Base-by-base conservation (phyloP, 768 basidiomycete genomes). In the Auriscalpium orientale region DNA sequence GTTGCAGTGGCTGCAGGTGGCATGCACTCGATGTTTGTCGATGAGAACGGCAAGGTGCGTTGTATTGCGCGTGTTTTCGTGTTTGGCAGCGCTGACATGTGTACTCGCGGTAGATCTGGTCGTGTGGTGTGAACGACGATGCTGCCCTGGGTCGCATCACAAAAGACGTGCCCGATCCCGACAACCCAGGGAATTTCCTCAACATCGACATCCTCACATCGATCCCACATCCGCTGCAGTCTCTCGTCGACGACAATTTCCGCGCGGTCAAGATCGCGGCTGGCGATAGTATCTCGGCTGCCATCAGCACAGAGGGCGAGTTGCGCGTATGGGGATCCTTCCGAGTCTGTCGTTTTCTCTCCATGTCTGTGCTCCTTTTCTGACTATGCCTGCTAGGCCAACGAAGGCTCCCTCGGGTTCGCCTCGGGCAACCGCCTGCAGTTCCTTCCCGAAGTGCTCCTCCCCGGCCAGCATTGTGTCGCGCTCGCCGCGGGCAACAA, bases 271-370 rank as follows among this genome's bases (percentile, higher is more conserved):
- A 81, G 56, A 78, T 93, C 57, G 85, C 84, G 43, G 86, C 91
- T 21, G 93, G 95, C 8, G 95, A 97, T 65, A 91, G 84, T 59
- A 85, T 94, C 60, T 89, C 87, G 61, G 89, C 92, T 34, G 93
- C 91, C 20, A 76, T 97, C 58, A 87, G 85, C 55, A 76, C 79
- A 46, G 74, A 85, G 50, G 95, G 95, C 49, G 85, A 90, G 57
- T 72, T 98, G 49, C 79, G 88, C 56, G 90, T 87, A 21, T 98
- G 95, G 95, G 85, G 82, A 34, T 86, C 87, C 45, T 98, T 97
- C 78, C 80, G 91, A 20, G 95, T 97, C 71, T 57, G 84, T 69
- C 34, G 38, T 12, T 46, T 57, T 18, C 49, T 18, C 35, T 44
- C 40, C 50, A 46, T 51, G 9, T 38, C 48, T 62, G 21, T 43